Conservation (phyloP, 768 basidiomycete species). For the Tricholoma matsutake region DNA sequence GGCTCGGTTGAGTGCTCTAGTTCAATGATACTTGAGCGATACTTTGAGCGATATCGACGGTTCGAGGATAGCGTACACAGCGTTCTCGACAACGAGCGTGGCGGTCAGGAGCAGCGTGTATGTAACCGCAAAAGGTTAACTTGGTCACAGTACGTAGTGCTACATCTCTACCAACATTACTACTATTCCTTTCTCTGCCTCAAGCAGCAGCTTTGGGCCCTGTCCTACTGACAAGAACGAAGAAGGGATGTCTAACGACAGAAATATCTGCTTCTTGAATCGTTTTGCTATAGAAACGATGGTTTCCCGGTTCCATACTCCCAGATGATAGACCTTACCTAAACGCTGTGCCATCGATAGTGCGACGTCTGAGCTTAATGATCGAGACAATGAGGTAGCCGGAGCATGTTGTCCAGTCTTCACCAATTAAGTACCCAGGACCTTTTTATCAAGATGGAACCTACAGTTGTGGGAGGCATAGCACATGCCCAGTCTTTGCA, state of each 20-base stretch:
- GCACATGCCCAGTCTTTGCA: constrained; percentile 81
- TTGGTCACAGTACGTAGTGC: no score
- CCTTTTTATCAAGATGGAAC: constrained; percentile 17
- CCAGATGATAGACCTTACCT: constrained; percentile 43
- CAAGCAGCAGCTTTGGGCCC: constrained; percentile 45
- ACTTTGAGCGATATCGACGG: background rate
- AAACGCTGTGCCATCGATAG: constrained; percentile 77
- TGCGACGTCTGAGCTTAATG: constrained; percentile 58
- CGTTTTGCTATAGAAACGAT: constrained; percentile 48
- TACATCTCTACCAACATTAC: constrained; percentile 36
- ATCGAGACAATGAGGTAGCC: constrained; percentile 64
- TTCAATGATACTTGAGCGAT: background rate
- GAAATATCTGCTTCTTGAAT: constrained; percentile 64
- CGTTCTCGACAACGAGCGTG: background rate
- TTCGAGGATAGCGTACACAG: no score
- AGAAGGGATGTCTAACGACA: constrained; percentile 58
- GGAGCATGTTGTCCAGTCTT: constrained; percentile 38
- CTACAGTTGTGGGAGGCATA: constrained; percentile 55
- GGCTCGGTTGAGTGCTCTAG: background rate
- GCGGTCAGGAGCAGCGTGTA: background rate
- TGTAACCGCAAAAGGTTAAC: background rate
- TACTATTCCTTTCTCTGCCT: constrained; percentile 61
- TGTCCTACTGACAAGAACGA: constrained; percentile 44
- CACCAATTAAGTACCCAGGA: constrained; percentile 7
- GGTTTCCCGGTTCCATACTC: constrained; percentile 10